These are phyloP conservation scores for Physaria fendleri DNA, from an alignment of 345 rosid species.

Conservation along the genomic window DNA sequence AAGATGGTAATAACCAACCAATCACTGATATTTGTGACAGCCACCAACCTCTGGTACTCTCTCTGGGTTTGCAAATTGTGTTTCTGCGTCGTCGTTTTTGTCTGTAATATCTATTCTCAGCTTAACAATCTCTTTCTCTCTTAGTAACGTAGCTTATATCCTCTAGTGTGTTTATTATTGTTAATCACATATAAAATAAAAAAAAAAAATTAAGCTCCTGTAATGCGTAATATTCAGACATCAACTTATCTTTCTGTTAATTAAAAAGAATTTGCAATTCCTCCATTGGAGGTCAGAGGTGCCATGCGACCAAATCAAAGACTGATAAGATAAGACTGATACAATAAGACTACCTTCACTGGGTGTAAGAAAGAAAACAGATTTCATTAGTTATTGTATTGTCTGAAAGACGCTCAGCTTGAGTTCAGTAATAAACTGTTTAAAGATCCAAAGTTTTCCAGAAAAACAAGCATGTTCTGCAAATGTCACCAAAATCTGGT, in stretches of 20 bases:
- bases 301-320: background rate
- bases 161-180: constrained; percentile 24
- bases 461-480: background rate
- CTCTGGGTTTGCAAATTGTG: constrained; percentile 12
- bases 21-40: constrained; percentile 31
- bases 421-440: constrained; percentile 20
- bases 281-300: background rate
- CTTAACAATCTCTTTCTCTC: constrained; percentile 16
- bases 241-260: constrained; percentile 14
- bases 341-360: background rate
- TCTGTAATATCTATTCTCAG: constrained; percentile 30
- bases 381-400: constrained; percentile 1
- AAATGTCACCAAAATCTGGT: constrained; percentile 1
- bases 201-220: constrained; percentile 17
- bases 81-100: constrained; percentile 22
- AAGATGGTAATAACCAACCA: constrained; percentile 26
- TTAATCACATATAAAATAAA: background rate
- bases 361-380: background rate
- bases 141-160: constrained; percentile 18
- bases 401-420: background rate
- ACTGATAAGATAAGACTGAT: background rate
- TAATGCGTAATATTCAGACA: constrained; percentile 21
- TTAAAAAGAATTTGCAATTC: background rate
- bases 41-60: constrained; percentile 8
- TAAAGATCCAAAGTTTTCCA: constrained; percentile 7